phyloP scores from a whole-genome alignment of 129 eudicot genomes.

The Flaveria linearis region DNA sequence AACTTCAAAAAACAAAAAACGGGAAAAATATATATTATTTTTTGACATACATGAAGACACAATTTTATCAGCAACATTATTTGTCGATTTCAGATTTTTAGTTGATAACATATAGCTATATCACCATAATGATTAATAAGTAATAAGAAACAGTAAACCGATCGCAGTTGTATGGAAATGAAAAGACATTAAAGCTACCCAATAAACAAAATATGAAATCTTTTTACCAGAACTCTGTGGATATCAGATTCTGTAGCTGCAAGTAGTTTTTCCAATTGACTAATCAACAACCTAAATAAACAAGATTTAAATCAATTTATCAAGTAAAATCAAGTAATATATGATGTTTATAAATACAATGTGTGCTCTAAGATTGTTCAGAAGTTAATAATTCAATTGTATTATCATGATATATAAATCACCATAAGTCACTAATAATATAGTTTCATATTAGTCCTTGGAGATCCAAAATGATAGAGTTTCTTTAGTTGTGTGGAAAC shows the following conservation, averaged over 20 bases:
- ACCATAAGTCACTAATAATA: neutral
- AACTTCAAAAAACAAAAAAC: conserved; percentile 2
- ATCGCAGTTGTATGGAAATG: neutral
- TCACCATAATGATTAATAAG: neutral
- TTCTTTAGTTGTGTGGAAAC: no score
- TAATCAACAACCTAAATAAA: conserved; percentile 54
- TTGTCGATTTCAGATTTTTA: neutral
- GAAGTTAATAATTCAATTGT: neutral
- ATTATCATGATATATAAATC: neutral
- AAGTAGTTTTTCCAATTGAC: conserved; percentile 45
- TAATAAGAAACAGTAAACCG: neutral
- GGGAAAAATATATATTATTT: neutral
- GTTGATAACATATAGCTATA: neutral
- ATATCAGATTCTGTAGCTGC: conserved; percentile 33
- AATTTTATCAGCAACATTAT: conserved; percentile 48
- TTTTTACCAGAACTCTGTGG: conserved; percentile 45
- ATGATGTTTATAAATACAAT: conserved; percentile 11
- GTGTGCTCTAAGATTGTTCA: neutral
- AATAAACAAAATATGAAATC: neutral
- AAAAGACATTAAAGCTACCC: neutral
- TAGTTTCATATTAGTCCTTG: no score
- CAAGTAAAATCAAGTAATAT: neutral
- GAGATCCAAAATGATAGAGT: no score
- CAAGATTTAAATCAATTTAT: neutral
- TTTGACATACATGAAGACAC: conserved; percentile 57